phyloP scores from a whole-genome alignment of 306 rosid species.

The Corylus avellana region DNA sequence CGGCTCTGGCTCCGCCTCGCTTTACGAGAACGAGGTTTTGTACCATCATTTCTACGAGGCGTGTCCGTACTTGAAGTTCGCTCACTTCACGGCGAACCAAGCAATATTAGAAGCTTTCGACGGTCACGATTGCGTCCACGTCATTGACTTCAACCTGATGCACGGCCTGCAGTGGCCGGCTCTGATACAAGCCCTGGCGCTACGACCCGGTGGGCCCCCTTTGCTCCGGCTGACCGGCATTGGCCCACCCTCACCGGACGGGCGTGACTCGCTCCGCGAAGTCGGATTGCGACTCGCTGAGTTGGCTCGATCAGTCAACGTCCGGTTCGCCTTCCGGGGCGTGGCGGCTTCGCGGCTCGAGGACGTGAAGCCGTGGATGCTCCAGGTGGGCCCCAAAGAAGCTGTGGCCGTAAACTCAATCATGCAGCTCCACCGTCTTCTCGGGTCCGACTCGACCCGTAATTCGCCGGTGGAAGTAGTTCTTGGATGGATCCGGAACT shows the following conservation, averaged over 20 bases:
- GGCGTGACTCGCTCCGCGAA: slow-evolving; percentile 78
- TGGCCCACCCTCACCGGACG: slow-evolving; percentile 93
- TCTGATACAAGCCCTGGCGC: slow-evolving; percentile 76
- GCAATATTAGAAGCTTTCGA: slow-evolving; percentile 82
- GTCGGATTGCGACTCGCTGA: slow-evolving; percentile 76
- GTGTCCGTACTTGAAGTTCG: slow-evolving; percentile 85
- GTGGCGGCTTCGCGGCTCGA: slow-evolving; percentile 81
- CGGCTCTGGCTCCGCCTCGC: slow-evolving; percentile 22
- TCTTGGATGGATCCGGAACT: slow-evolving; percentile 61
- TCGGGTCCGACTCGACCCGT: slow-evolving; percentile 47
- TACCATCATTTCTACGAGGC: slow-evolving; percentile 87
- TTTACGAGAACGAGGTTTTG: slow-evolving; percentile 57
- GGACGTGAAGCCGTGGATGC: slow-evolving; percentile 95
- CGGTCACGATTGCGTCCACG: slow-evolving; percentile 88
- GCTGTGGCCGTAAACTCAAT: slow-evolving; percentile 83
- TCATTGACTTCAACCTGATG: slow-evolving; percentile 86
- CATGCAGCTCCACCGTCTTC: slow-evolving; percentile 80
- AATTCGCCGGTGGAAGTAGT: slow-evolving; percentile 41
- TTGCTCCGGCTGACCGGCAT: slow-evolving; percentile 73
- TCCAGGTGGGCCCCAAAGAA: slow-evolving; percentile 65
- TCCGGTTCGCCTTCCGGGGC: slow-evolving; percentile 81
- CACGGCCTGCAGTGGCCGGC: slow-evolving; percentile 97
- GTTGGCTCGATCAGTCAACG: slow-evolving; percentile 80
- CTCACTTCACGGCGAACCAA: slow-evolving; percentile 92
- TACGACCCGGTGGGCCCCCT: slow-evolving; percentile 91